A percentile compares a stretch with the other conserved stretches of the same genome.
These are phyloP conservation scores for Periconia digitata DNA, from an alignment of 2,329 filamentous ascomycete genomes.

Conservation along the genomic window DNA sequence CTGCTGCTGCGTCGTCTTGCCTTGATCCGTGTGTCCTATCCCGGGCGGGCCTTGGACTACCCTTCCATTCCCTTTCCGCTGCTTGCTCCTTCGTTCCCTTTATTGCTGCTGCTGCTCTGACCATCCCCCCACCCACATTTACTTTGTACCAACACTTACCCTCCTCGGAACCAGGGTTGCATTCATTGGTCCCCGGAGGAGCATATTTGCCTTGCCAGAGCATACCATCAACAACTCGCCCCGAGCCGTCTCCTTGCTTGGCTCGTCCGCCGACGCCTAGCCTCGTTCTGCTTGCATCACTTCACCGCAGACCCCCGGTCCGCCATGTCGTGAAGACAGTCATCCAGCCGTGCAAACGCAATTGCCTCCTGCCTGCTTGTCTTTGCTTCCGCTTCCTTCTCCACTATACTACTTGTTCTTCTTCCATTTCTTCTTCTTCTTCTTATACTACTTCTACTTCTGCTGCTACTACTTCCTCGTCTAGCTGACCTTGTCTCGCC, in stretches of 20 bases:
- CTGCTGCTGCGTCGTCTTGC: conserved; percentile 9
- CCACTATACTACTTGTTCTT: too few relatives aligned
- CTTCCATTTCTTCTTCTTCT: too few relatives aligned
- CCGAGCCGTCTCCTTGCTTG: conserved; percentile 35
- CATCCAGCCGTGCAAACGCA: conserved; percentile 10
- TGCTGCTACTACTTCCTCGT: too few relatives aligned
- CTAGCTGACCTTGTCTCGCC: not conserved
- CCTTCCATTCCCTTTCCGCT: conserved; percentile 13
- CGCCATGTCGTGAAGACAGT: conserved; percentile 21
- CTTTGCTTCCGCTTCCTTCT: not conserved
- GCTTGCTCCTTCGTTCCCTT: conserved; percentile 10
- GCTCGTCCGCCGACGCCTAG: not conserved
- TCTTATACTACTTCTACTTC: too few relatives aligned
- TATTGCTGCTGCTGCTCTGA: conserved; percentile 11
- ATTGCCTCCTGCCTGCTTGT: not conserved
- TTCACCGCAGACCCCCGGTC: conserved; percentile 6
- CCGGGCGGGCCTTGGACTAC: not conserved
- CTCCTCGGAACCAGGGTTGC: conserved; percentile 30
- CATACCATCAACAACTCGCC: conserved; percentile 28
- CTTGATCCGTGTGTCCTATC: not conserved
- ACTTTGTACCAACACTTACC: conserved; percentile 3
- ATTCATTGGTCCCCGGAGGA: conserved; percentile 27
- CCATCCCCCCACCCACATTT: conserved; percentile 3
- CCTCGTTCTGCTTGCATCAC: not conserved
- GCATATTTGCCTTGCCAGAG: conserved; percentile 30